Conservation (phyloP, 352 stramenopile species). For the Globisporangium lucens region DNA sequence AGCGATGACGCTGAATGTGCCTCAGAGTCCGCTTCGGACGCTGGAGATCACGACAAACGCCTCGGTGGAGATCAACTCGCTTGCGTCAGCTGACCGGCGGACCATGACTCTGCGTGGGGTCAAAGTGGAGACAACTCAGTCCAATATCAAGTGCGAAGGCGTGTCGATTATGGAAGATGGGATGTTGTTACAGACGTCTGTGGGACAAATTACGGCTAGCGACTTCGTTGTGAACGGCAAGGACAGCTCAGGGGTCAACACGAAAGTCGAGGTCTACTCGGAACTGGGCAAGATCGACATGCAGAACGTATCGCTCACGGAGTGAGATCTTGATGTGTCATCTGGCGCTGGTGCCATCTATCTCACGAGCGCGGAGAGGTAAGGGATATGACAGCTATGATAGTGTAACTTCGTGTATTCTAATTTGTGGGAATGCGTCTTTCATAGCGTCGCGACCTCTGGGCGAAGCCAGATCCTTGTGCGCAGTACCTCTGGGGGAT, state of each 20-base stretch:
- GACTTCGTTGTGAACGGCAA: slow-evolving; percentile 39
- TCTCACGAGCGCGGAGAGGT: slow-evolving; percentile 41
- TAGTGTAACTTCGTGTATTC: not conserved
- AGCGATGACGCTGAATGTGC: slow-evolving; percentile 35
- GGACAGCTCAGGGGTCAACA: slow-evolving; percentile 24
- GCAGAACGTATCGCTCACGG: slow-evolving; percentile 39
- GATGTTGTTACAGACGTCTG: slow-evolving; percentile 36
- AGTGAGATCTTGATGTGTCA: slow-evolving; percentile 50
- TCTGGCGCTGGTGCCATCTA: slow-evolving; percentile 48
- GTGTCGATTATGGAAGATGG: slow-evolving; percentile 31
- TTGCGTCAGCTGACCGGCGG: slow-evolving; percentile 11
- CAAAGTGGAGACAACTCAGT: slow-evolving; percentile 36
- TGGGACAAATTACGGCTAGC: slow-evolving; percentile 50
- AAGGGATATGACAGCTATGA: not conserved
- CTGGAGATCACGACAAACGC: slow-evolving; percentile 46
- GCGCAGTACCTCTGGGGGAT: slow-evolving; percentile 48
- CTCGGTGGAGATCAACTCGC: slow-evolving; percentile 46
- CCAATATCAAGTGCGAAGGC: slow-evolving; percentile 46
- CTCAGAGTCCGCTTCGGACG: slow-evolving; percentile 21
- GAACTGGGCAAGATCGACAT: slow-evolving; percentile 45
- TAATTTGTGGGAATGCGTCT: not conserved
- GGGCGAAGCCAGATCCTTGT: slow-evolving; percentile 51
- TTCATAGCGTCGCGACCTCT: slow-evolving; percentile 34
- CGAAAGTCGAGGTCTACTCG: slow-evolving; percentile 32
- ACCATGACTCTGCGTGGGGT: slow-evolving; percentile 31